Evolutionary conservation across 1,284 basidiomycete genomes (phyloP).

Genomic region (Ustilago vetiveriae): DNA sequence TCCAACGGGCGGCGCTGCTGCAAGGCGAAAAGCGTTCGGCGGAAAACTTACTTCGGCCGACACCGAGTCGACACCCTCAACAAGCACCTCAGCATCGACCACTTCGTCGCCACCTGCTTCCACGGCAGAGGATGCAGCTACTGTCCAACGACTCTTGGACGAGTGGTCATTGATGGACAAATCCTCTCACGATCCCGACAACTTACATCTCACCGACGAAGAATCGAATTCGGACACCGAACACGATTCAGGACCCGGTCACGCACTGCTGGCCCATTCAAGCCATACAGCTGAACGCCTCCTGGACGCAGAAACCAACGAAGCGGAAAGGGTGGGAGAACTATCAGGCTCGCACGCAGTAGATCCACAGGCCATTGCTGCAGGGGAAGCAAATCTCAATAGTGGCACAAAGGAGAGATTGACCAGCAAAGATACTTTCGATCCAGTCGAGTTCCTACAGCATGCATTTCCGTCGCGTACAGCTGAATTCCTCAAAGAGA

Average conservation of each 20-base stretch:
- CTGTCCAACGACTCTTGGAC: slow-evolving; percentile 37
- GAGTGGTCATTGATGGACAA: slow-evolving; percentile 46
- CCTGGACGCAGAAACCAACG: background rate
- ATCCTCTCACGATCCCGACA: slow-evolving; percentile 30
- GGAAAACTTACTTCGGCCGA: slow-evolving; percentile 15
- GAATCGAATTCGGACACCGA: slow-evolving; percentile 27
- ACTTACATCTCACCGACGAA: slow-evolving; percentile 47
- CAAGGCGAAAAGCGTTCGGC: slow-evolving; percentile 19
- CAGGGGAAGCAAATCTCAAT: slow-evolving; percentile 6
- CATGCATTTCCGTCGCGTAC: slow-evolving; percentile 53
- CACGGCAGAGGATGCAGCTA: slow-evolving; percentile 18
- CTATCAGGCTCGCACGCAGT: slow-evolving; percentile 17
- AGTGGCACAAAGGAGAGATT: background rate
- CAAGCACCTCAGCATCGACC: slow-evolving; percentile 4
- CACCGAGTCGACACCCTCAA: background rate
- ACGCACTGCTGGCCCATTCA: slow-evolving; percentile 1
- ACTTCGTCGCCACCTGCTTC: background rate
- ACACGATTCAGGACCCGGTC: background rate
- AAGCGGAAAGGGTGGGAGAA: slow-evolving; percentile 11
- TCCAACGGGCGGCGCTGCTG: slow-evolving; percentile 6
- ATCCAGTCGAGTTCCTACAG: slow-evolving; percentile 44
- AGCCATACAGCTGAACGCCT: background rate
- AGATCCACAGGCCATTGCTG: slow-evolving; percentile 11
- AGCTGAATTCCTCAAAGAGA: slow-evolving; percentile 43
- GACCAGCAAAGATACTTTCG: slow-evolving; percentile 13